Conservation (phyloP, 164 flowering plant species). For the Nelumbo lutea region DNA sequence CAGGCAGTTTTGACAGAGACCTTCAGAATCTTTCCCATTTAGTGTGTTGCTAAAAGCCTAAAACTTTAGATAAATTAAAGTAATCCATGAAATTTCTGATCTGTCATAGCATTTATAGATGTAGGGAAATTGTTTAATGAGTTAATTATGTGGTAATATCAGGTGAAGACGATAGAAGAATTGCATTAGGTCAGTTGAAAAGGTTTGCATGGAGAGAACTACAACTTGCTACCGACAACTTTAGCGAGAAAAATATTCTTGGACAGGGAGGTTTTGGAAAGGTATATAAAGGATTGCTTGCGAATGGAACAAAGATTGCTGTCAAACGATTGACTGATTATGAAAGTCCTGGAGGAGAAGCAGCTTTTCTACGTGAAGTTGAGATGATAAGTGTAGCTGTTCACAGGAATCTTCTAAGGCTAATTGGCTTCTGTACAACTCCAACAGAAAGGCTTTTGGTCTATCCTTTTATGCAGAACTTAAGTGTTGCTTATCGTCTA, state of each 20-base stretch:
- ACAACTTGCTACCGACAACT: slow-evolving; percentile 74
- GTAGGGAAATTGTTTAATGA: neutral
- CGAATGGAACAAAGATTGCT: slow-evolving; percentile 66
- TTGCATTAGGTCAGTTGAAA: slow-evolving; percentile 78
- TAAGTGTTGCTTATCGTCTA: slow-evolving; percentile 33
- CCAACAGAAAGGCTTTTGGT: slow-evolving; percentile 31
- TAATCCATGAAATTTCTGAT: neutral
- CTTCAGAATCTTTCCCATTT: neutral
- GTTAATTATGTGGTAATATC: neutral
- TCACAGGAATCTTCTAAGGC: slow-evolving; percentile 29
- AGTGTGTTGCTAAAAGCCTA: neutral
- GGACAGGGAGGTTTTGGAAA: slow-evolving; percentile 95
- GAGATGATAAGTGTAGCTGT: slow-evolving; percentile 42
- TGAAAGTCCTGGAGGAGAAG: slow-evolving; percentile 86
- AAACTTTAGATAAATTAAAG: neutral
- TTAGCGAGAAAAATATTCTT: slow-evolving; percentile 73
- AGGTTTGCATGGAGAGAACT: slow-evolving; percentile 79
- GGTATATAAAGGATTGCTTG: slow-evolving; percentile 75
- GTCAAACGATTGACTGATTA: slow-evolving; percentile 77
- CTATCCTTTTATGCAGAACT: slow-evolving; percentile 35
- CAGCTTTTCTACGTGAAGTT: slow-evolving; percentile 74
- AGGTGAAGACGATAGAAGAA: slow-evolving; percentile 83
- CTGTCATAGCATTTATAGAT: neutral
- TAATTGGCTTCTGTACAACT: slow-evolving; percentile 37
- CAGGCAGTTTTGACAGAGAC: too few species aligned